Evolutionary conservation across 1,139 yeast genomes (phyloP), one percentile per base, ranked within the genome.

Genomic region (Sugiyamaella grinbergsii): DNA sequence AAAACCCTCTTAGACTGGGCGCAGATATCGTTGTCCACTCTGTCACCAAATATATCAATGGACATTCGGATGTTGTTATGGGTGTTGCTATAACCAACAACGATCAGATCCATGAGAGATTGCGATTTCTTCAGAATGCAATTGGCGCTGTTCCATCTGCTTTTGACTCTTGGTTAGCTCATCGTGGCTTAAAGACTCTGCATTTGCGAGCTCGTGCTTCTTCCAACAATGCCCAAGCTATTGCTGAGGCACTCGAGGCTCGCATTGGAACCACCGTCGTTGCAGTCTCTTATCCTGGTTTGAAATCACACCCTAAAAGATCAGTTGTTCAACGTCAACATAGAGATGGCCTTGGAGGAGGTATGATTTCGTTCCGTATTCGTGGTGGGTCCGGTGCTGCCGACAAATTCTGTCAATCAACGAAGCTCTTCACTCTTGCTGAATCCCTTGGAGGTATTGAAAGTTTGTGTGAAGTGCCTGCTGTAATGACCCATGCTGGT

Each of bases 401-500:
- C 51, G 71, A 86, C 56, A 74, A 75, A 59, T 85, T 88, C 75
- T 81, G 93, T 55, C 82, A 87, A 46, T 67, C 81, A 44, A 85
- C 95, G 58, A 80, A 83, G 71, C 71, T 86, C 58, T 88, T 88
- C 76, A 83, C 94, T 22, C 77, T 88, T 65, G 96, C 96, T 55
- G 95, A 88, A 73, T 86, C 95, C 29, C 79, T 88, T 54, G 96
- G 96, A 61, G 96, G 96, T 62, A 83, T 88, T 60, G 96, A 89
- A 73, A 83, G 93, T 20, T 77, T 88, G 67, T 74, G 86, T 58
- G 95, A 88, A 72, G 93, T 88, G 47, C 96, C 96, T 48, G 95
- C 96, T 52, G 82, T 83, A 51, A 88, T 88, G 95, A 88, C 96
- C 61, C 96, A 88, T 65, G 94, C 94, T 52, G 95, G 95, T 67